Percentiles rank a stretch among this genome's conserved stretches.
Evolutionary conservation across 2,329 filamentous ascomycete species (phyloP).

Genomic region (Graphiopsis chlorocephala): DNA sequence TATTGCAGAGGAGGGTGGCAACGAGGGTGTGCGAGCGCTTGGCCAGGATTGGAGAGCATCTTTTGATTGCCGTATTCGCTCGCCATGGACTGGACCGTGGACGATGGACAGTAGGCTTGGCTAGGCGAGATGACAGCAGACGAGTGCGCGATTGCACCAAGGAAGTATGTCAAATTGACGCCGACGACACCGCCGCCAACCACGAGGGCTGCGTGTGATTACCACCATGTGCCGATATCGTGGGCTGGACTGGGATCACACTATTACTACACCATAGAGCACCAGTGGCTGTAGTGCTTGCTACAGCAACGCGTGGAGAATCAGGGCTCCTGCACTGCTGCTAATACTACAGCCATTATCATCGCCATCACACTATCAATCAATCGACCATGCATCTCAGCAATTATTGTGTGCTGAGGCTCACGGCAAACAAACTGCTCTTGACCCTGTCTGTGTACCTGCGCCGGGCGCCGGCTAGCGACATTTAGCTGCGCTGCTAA

Average conservation of each 20-base stretch:
- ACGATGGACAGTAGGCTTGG: constrained; percentile 1
- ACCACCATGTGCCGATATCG: neutral
- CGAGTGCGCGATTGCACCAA: neutral
- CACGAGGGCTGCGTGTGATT: neutral
- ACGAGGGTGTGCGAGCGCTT: neutral
- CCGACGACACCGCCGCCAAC: neutral
- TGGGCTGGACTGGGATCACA: neutral
- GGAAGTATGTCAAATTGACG: constrained; percentile 6
- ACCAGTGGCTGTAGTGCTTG: neutral
- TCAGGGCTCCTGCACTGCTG: neutral
- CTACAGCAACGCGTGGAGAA: constrained; percentile 3
- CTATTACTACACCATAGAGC: neutral
- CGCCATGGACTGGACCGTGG: neutral
- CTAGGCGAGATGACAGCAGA: constrained; percentile 12
- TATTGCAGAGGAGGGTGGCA: neutral
- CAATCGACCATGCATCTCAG: neutral
- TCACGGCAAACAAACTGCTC: constrained; percentile 14
- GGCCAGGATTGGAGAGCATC: constrained; percentile 1
- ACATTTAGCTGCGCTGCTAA: neutral
- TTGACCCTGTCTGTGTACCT: constrained; percentile 15
- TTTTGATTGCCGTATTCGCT: constrained; percentile 6
- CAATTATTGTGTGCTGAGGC: neutral
- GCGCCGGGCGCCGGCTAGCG: constrained; percentile 12
- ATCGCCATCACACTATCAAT: neutral
- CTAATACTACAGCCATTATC: neutral